Conservation (phyloP, 176 grass and related monocot species). For the Oryza officinalis region DNA sequence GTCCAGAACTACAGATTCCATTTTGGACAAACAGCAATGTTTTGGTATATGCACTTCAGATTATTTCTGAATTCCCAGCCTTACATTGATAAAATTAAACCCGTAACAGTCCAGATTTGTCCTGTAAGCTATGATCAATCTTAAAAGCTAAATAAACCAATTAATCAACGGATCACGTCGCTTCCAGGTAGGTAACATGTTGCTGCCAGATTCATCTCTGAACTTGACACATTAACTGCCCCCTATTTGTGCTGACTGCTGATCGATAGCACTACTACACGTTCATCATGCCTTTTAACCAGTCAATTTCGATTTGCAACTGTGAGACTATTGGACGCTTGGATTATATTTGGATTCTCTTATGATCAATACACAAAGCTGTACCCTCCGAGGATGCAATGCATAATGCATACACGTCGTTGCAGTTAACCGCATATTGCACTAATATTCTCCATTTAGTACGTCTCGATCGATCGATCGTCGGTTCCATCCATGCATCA, state of each 20-base stretch:
- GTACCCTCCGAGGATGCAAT: not conserved
- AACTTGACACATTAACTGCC: not conserved
- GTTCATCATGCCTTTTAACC: not conserved
- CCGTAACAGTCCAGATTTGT: no score
- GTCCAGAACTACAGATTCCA: not conserved
- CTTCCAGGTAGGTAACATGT: not conserved
- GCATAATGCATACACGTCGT: not conserved
- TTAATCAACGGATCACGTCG: not conserved
- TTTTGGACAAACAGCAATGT: no score
- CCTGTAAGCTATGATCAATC: not conserved
- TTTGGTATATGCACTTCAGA: not conserved
- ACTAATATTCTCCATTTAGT: not conserved
- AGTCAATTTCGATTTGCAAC: not conserved
- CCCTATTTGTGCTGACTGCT: not conserved
- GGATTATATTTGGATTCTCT: not conserved
- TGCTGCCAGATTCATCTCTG: not conserved
- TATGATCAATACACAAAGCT: no score
- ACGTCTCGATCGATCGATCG: not conserved
- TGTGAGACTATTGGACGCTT: not conserved
- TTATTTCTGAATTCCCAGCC: no score
- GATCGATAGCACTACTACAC: not conserved
- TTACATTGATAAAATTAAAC: no score
- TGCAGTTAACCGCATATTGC: not conserved
- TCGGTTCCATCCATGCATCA: not conserved
- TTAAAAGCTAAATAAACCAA: conserved; percentile 15